phyloP scores from a whole-genome alignment of 176 grass and related monocot species.

The Saccharum officinarum region DNA sequence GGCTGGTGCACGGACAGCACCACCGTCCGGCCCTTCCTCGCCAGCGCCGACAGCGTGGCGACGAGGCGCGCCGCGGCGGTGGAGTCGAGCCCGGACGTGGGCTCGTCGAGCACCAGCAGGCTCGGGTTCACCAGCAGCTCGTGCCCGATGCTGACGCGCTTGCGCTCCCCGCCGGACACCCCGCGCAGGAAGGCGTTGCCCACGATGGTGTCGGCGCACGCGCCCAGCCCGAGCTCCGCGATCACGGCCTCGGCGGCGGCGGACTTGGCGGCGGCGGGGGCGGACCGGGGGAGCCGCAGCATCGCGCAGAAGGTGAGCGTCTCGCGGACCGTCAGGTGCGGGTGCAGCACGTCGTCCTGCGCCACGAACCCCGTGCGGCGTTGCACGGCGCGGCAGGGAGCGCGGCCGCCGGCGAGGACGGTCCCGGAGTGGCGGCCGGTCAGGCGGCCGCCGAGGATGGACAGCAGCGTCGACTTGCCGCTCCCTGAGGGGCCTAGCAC shows the following conservation, averaged over 20 bases:
- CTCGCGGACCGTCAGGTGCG: slow-evolving; percentile 88
- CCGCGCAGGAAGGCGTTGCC: slow-evolving; percentile 93
- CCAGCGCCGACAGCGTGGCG: slow-evolving; percentile 52
- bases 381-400: slow-evolving; percentile 30
- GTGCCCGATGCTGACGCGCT: slow-evolving; percentile 96
- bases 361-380: slow-evolving; percentile 79
- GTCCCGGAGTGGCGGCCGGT: slow-evolving; percentile 29
- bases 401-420: slow-evolving; percentile 47
- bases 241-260: slow-evolving; percentile 84
- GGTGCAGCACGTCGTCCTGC: slow-evolving; percentile 96
- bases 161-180: slow-evolving; percentile 88
- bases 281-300: slow-evolving; percentile 55
- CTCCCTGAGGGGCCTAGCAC: slow-evolving; percentile 90
- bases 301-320: slow-evolving; percentile 87
- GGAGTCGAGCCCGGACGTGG: slow-evolving; percentile 94
- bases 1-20: slow-evolving; percentile 91
- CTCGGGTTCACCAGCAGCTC: slow-evolving; percentile 95
- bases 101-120: slow-evolving; percentile 88
- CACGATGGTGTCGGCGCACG: slow-evolving; percentile 78
- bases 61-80: slow-evolving; percentile 74
- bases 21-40: slow-evolving; percentile 57
- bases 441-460: slow-evolving; percentile 73
- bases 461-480: slow-evolving; percentile 90
- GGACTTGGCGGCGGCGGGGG: slow-evolving; percentile 25
- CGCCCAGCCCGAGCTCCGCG: slow-evolving; percentile 64